Conservation (phyloP, 345 rosid species). For the Garcia nutans region DNA sequence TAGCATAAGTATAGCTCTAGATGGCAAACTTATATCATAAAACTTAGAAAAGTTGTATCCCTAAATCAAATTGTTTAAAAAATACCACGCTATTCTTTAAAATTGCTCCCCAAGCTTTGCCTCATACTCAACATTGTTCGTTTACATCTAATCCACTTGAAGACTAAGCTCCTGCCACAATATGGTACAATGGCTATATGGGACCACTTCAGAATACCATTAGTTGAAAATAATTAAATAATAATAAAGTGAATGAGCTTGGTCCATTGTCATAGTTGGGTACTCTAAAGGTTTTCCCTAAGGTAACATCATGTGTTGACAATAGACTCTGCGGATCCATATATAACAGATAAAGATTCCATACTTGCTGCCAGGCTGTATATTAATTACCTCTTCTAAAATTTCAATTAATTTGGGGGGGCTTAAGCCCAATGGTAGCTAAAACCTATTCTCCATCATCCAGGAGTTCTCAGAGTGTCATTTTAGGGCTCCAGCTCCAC, state of each 20-base stretch:
- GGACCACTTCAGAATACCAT: not conserved
- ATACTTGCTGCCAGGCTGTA: not conserved
- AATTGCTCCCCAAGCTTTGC: not conserved
- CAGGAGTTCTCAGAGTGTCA: not conserved
- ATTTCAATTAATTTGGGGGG: not conserved
- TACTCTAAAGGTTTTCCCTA: not conserved
- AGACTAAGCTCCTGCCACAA: not conserved
- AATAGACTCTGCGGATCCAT: not conserved
- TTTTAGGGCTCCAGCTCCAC: not conserved
- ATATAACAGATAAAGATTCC: not conserved
- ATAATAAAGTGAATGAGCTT: not conserved
- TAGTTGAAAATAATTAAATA: not conserved
- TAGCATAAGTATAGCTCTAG: not conserved
- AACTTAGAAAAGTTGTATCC: no score
- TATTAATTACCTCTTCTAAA: not conserved
- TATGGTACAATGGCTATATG: not conserved
- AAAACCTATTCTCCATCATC: not conserved
- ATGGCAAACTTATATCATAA: not conserved
- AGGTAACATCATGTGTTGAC: not conserved
- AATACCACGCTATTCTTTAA: not conserved
- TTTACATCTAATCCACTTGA: not conserved
- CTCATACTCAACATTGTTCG: not conserved
- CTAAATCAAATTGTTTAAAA: not conserved
- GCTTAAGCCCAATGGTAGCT: not conserved
- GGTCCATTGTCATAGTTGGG: not conserved